These are phyloP conservation scores for Gamarada debralockiae DNA, from an alignment of 495 filamentous ascomycete species.

Conservation along the genomic window DNA sequence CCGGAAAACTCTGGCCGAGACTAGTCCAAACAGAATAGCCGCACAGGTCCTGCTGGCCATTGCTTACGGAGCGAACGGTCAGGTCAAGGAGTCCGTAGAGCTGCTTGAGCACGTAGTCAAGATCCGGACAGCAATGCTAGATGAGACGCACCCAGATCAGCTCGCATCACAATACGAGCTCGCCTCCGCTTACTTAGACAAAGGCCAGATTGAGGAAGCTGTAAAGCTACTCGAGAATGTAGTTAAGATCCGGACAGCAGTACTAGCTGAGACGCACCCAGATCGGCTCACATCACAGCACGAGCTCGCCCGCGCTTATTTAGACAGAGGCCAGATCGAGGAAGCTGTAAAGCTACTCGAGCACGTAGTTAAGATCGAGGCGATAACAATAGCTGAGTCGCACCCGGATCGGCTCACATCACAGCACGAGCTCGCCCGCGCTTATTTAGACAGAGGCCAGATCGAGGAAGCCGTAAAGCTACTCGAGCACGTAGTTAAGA, in stretches of 20 bases:
- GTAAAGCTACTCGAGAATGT: constrained; percentile 32
- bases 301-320: constrained; percentile 4
- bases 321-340: constrained; percentile 22
- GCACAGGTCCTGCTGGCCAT: neutral
- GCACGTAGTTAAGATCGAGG: constrained; percentile 28
- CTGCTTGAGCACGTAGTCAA: constrained; percentile 33
- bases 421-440: constrained; percentile 1
- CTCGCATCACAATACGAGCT: constrained; percentile 4
- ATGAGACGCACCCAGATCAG: neutral
- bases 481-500: constrained; percentile 31
- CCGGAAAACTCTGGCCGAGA: neutral
- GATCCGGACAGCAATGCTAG: constrained; percentile 2
- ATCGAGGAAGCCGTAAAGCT: constrained; percentile 27
- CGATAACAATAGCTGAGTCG: neutral
- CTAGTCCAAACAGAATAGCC: neutral
- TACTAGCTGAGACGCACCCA: neutral
- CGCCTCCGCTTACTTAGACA: constrained; percentile 1
- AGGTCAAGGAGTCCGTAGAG: constrained; percentile 26
- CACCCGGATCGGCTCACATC: neutral
- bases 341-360: constrained; percentile 31
- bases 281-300: constrained; percentile 8
- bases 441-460: constrained; percentile 22
- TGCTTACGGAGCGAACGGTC: constrained; percentile 17
- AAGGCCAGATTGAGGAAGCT: constrained; percentile 28
- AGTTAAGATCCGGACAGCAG: constrained; percentile 17